Evolutionary conservation across 345 rosid genomes (phyloP), one percentile per base, ranked within the genome.

Genomic region (Cardamine resedifolia): DNA sequence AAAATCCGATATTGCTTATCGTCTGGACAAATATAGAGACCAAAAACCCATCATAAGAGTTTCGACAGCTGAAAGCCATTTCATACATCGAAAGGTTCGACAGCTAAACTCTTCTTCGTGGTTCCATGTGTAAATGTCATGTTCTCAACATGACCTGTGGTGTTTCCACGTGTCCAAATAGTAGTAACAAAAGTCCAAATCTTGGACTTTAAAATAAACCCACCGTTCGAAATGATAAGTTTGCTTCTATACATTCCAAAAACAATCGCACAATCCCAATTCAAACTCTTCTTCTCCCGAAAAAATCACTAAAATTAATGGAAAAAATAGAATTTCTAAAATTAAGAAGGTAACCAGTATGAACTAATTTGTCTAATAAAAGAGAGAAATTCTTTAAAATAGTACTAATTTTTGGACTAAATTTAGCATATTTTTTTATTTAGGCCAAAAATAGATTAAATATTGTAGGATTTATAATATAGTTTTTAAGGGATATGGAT

Each of bases 51-150:
- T 33, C 11, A 19, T 49, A 49, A 41, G 31, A 60, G 70, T 57
- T 57, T n/a, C n/a, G 49, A 56, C 18, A 11, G 14, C 56, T 65
- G 58, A 57, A 45, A 57, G 50, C 58, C 43, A 73, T 28, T n/a
- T n/a, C n/a, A 45, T 33, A 49, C 41, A 66, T 64, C 6, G 3
- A 28, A 64, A 28, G 64, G 8, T 57, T 38, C 56, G 50, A 24
- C 55, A 72, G 66, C 72, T 33, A 34, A 73, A 57, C 59, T 34
- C 62, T 52, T 51, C 48, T 10, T 5, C 18, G 68, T 50, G 48
- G 41, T 67, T 75, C 73, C 78, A 59, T 39, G 78, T 67, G 78
- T 67, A 28, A 48, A 74, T 59, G 48, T 0, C 73, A 75, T 75
- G 78, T 62, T 67, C 33, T 45, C 51, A 18, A 50, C 62, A 58